Evolutionary conservation across 257 asterid genomes (phyloP).

Genomic region (Schizonepeta tenuifolia): DNA sequence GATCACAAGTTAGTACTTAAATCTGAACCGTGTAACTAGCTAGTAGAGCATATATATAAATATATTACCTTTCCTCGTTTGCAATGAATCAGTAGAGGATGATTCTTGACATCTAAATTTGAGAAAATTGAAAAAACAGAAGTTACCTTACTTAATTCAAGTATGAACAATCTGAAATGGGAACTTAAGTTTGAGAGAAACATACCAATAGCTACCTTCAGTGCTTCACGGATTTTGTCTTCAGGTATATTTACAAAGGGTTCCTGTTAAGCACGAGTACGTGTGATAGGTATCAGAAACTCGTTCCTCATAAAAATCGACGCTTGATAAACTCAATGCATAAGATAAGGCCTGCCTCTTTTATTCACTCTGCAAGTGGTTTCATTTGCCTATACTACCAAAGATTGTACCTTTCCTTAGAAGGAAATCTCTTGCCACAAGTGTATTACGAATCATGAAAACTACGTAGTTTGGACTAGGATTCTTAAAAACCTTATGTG

Average conservation of each 20-base stretch:
- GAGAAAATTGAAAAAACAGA: neutral
- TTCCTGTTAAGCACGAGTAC: conserved; percentile 47
- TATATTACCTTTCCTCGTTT: conserved; percentile 79
- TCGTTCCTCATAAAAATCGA: neutral
- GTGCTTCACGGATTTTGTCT: conserved; percentile 75
- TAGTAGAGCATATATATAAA: neutral
- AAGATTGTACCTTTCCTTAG: neutral
- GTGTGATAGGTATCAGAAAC: conserved; percentile 2
- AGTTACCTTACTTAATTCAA: neutral
- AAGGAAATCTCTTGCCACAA: too few relatives aligned
- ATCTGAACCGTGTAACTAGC: conserved; percentile 8
- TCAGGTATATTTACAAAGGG: conserved; percentile 89
- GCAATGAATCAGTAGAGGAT: conserved; percentile 81
- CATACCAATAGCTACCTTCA: conserved; percentile 68
- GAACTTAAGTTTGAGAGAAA: conserved; percentile 1
- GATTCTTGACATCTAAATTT: conserved; percentile 69
- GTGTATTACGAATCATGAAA: too few relatives aligned
- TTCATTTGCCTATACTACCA: neutral
- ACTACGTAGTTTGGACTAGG: too few relatives aligned
- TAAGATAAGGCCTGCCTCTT: neutral
- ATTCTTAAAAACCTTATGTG: too few relatives aligned
- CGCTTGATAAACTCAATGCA: neutral
- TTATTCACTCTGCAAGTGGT: neutral
- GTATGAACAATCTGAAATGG: neutral
- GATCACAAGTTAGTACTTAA: conserved; percentile 13